A percentile compares a stretch with the other conserved stretches of the same genome.
These are phyloP conservation scores for Acorus gramineus DNA, from an alignment of 106 monocot genomes.

Conservation along the genomic window DNA sequence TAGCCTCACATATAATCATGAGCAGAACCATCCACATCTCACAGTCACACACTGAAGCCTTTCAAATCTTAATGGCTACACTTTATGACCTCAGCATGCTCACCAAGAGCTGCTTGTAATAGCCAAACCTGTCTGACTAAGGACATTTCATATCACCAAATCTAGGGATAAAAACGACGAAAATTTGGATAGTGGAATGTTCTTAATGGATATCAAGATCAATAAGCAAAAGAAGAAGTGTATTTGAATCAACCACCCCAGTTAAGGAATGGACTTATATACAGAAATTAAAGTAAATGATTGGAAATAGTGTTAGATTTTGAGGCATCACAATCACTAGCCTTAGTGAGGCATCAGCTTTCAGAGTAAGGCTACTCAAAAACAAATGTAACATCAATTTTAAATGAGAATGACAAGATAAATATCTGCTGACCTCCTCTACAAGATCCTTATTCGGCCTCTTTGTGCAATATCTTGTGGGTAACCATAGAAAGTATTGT, in stretches of 20 bases:
- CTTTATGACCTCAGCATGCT: conserved; percentile 91
- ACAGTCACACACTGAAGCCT: conserved; percentile 94
- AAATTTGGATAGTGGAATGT: background rate
- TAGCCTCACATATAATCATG: too few species aligned
- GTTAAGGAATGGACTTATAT: too few species aligned
- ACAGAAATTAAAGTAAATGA: too few species aligned
- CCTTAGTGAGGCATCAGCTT: too few species aligned
- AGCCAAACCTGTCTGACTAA: conserved; percentile 60
- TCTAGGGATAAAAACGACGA: background rate
- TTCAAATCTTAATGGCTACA: conserved; percentile 84
- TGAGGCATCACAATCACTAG: too few species aligned
- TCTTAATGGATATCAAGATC: background rate
- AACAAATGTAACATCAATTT: background rate
- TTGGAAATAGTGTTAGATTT: too few species aligned
- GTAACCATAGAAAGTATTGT: conserved; percentile 91
- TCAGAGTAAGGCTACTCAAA: background rate
- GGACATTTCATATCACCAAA: background rate
- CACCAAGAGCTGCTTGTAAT: conserved; percentile 91
- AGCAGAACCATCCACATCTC: conserved; percentile 91
- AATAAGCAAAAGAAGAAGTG: too few species aligned
- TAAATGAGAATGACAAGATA: background rate
- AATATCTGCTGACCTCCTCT: conserved; percentile 49
- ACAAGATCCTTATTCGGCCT: conserved; percentile 94
- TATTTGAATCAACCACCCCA: too few species aligned
- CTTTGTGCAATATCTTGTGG: conserved; percentile 95